These are phyloP conservation scores for sorghum (Sorghum bicolor) DNA, from an alignment of 176 grass and related monocot species.

Conservation along the genomic window Sorghum_bicolor_NCBIv3 NC_012873.2:61067001-61067500, in stretches of 20 bases:
- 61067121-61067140: not conserved
- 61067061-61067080: constrained; percentile 32
- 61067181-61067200: not conserved
- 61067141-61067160: constrained; percentile 12
- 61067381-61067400: not conserved
- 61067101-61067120: constrained; percentile 32
- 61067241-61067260: constrained; percentile 50
- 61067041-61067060: constrained; percentile 9
- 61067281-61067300: constrained; percentile 48
- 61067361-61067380: not conserved
- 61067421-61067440: no score
- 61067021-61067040: not conserved
- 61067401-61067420: no score
- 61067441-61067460: no score
- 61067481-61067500: no score
- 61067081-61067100: constrained; percentile 41
- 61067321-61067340: constrained; percentile 39
- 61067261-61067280: constrained; percentile 30
- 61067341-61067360: not conserved
- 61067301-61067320: constrained; percentile 59
- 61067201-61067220: constrained; percentile 22
- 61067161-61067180: not conserved
- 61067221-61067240: not conserved
- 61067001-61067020: not conserved
- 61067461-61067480: no score